Evolutionary conservation across 352 stramenopile species (phyloP), one percentile per base, ranked within the genome.

Genomic region (Pythium rhizo-oryzae): DNA sequence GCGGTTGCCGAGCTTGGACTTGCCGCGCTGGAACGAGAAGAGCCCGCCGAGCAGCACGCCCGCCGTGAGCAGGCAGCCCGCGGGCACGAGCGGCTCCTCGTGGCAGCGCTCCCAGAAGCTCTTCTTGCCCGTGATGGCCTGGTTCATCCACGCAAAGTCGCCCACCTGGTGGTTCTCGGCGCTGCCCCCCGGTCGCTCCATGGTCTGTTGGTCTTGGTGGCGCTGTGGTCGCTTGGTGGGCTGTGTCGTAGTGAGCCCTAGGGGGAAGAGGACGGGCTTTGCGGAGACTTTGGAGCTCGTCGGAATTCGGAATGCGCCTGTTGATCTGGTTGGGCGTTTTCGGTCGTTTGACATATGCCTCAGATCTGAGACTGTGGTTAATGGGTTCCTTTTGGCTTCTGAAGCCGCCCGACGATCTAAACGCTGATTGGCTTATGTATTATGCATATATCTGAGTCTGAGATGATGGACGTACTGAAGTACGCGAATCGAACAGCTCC

Each of bases 1-100:
- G n/a, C 79, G 78, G 69, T 94, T 92, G 61, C 82, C 78, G 43
- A 92, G 78, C 70, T 90, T 89, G 50, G 85, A 91, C 44, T 91
- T 79, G 39, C 85, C 85, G 30, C 62, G 76, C 52, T 90, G 75
- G 55, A 96, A 96, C 24, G 87, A 91, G 39, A 76, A 61, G 49
- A 94, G 76, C 1, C 87, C 87, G 43, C 87, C 87, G 4, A 87
- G 28, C 35, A 96, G 74, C 67, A 96, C 80, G 19, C 69, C 74
- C 19, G 79, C 71, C 8, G 87, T 95, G 21, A 85, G 50, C n/a
- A 75, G 74, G 52, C 84, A 93, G 62, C 87, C 87, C 15, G 92
- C 41, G 2, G 87, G 87, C 63, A 95, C 87, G 24, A 93, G 77
- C 54, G 87, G 87, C 39, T 95, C 85, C 60, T 95, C 87, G 62